A percentile compares a stretch with the other conserved stretches of the same genome.
Evolutionary conservation across 768 basidiomycete genomes (phyloP).

Genomic region (Mrakia blollopis): DNA sequence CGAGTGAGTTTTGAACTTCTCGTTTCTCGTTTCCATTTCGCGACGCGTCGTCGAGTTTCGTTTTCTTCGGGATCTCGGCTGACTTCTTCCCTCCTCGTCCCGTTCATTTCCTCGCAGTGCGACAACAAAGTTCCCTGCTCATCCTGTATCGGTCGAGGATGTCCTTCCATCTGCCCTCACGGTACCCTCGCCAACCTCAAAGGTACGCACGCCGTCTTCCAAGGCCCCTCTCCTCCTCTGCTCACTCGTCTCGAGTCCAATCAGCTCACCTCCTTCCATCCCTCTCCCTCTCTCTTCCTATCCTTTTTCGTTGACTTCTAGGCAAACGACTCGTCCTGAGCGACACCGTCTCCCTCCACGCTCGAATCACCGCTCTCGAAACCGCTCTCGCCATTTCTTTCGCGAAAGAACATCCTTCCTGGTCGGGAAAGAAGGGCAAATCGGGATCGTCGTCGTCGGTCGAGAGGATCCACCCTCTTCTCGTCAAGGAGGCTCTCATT

Average conservation of each 20-base stretch:
- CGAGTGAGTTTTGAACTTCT: not conserved
- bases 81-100: not conserved
- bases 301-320: no score
- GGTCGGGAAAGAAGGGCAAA: not conserved
- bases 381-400: conserved; percentile 4
- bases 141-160: conserved; percentile 20
- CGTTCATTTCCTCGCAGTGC: not conserved
- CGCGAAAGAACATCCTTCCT: conserved; percentile 12
- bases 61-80: not conserved
- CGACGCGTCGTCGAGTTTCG: not conserved
- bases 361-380: conserved; percentile 18
- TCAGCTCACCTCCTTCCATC: not conserved
- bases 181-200: conserved; percentile 20
- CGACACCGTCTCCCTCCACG: conserved; percentile 19
- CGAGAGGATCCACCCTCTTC: conserved; percentile 5
- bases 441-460: not conserved
- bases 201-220: not conserved
- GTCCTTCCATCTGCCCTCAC: conserved; percentile 12
- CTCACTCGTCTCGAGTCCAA: no score
- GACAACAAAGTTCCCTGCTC: conserved; percentile 20
- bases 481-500: not conserved
- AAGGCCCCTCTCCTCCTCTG: no score
- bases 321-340: not conserved
- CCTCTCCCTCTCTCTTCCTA: not conserved
- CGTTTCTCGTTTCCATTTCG: not conserved